Evolutionary conservation across 2,329 filamentous ascomycete genomes (phyloP), one percentile per base, ranked within the genome.

Genomic region (Coniella vitis): DNA sequence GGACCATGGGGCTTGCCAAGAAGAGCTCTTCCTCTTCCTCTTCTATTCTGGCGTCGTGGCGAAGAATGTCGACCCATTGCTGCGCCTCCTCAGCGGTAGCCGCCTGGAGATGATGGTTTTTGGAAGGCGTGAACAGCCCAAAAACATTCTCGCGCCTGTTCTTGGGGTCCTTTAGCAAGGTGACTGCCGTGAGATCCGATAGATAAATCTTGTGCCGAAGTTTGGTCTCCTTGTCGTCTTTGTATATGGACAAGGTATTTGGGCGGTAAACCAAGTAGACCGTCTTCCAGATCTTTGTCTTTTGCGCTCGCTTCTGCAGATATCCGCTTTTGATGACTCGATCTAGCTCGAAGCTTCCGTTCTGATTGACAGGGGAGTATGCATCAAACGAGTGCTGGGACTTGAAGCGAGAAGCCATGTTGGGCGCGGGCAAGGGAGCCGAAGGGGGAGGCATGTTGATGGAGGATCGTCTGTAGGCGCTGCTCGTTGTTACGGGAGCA

Each of bases 271-370:
- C 93, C 37, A 97, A 75, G 68, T 87, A 93, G 54, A 90, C 82
- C 5, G 84, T 75, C 69, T 95, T 95, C 93, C 93, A 98, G 54
- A 86, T 83, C 82, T 94, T 95, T 52, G 91, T 97, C 73, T 91
- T 95, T 60, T 90, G 86, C 16, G 90, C 94, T 57, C 91, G 82
- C 69, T 95, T 95, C 62, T 86, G 79, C 35, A 95, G 83, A 57
- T 85, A 86, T 51, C 91, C 90, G 49, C 85, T 83, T 70, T 95
- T 97, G 65, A 97, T 78, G 48, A 97, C 87, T 44, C 90, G 84
- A 66, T 98, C 93, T 61, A 94, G 95, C 61, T 93, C 90, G 65
- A 95, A 98, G 66, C 89, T 93, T 54, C 93, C 93, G 66, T 95
- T 90, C 66, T 95, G 85, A 63, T 91, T 95, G 55, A 97, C 89